These are phyloP conservation scores for Calonectria hongkongensis DNA, from an alignment of 2,329 filamentous ascomycete species.

Conservation along the genomic window DNA sequence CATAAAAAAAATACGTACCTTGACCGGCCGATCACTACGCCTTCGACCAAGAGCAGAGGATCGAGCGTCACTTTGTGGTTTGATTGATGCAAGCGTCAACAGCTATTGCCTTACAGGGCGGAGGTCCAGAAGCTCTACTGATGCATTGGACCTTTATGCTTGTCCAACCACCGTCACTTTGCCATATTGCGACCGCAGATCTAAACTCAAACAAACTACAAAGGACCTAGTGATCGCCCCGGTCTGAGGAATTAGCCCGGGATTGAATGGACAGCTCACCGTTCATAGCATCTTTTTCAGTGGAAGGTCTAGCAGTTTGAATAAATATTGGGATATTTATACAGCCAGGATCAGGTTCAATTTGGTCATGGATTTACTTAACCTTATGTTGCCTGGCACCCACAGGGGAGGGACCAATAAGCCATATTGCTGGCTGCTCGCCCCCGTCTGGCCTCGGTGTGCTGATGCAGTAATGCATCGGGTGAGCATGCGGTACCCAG, in stretches of 20 bases:
- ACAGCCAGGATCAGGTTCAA: no score
- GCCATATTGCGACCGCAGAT: constrained; percentile 1
- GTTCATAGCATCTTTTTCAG: no score
- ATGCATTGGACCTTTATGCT: not conserved
- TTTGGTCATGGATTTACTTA: not conserved
- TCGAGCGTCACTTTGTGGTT: not conserved
- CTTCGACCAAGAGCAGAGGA: not conserved
- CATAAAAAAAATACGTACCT: constrained; percentile 22
- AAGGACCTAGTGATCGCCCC: not conserved
- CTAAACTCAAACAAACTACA: not conserved
- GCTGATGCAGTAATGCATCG: not conserved
- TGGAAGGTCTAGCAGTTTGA: no score
- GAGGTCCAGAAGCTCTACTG: not conserved
- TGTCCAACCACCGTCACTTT: not conserved
- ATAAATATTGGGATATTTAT: no score
- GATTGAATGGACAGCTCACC: not conserved
- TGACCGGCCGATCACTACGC: not conserved
- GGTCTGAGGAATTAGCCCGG: not conserved
- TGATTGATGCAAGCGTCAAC: constrained; percentile 1
- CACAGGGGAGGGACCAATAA: not conserved
- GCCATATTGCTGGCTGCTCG: not conserved
- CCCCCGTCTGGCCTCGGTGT: not conserved
- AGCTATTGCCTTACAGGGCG: not conserved
- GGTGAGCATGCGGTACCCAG: not conserved
- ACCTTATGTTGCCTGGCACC: not conserved